Percentiles rank a stretch among this genome's conserved stretches.
Evolutionary conservation across 495 filamentous ascomycete species (phyloP).

Genomic region (Hypoxylon fuscum): DNA sequence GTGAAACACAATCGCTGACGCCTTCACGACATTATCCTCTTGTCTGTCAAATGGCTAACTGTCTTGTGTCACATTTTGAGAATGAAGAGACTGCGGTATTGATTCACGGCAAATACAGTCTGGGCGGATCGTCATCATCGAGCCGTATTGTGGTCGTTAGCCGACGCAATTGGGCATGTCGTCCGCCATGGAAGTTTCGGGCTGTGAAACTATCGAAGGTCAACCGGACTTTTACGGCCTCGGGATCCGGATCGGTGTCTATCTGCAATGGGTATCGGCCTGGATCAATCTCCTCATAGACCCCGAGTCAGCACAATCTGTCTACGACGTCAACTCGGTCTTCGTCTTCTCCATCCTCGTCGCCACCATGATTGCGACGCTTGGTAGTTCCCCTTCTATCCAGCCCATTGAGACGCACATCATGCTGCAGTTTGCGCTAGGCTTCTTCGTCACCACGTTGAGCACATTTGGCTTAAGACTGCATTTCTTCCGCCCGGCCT

Average conservation of each 20-base stretch:
- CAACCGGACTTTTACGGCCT: slow-evolving; percentile 52
- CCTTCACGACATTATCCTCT: too few species aligned
- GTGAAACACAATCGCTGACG: too few species aligned
- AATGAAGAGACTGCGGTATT: not conserved
- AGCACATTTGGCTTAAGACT: slow-evolving; percentile 33
- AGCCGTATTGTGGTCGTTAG: too few species aligned
- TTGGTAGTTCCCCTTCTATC: slow-evolving; percentile 4
- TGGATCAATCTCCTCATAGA: slow-evolving; percentile 40
- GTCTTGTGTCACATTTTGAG: too few species aligned
- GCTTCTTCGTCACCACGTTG: slow-evolving; percentile 34
- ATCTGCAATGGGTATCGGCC: slow-evolving; percentile 47
- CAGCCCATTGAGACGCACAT: slow-evolving; percentile 33
- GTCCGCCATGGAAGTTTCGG: not conserved
- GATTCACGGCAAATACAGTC: not conserved
- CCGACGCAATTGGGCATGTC: slow-evolving; percentile 17
- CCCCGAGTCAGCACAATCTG: slow-evolving; percentile 39
- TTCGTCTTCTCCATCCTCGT: slow-evolving; percentile 41
- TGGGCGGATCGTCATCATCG: too few species aligned
- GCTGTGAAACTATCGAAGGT: slow-evolving; percentile 37
- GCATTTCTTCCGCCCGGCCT: slow-evolving; percentile 21
- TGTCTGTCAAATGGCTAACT: too few species aligned
- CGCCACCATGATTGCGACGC: slow-evolving; percentile 28
- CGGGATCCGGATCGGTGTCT: slow-evolving; percentile 50
- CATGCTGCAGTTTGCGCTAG: slow-evolving; percentile 34
- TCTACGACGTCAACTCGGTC: slow-evolving; percentile 41